Evolutionary conservation across 2,329 filamentous ascomycete genomes (phyloP).

Genomic region (Metarhizium rileyi): DNA sequence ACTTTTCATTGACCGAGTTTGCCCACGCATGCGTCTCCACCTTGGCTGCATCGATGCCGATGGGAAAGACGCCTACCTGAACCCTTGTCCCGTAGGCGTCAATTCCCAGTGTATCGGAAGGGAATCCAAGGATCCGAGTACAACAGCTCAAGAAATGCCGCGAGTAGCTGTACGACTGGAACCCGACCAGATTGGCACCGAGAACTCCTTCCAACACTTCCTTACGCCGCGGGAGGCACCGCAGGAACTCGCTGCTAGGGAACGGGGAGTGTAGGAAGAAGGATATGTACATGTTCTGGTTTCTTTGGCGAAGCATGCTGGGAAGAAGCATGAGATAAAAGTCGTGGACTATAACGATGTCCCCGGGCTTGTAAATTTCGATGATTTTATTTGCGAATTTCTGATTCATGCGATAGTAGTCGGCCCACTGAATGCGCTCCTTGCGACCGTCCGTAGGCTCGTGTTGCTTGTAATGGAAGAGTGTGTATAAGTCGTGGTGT

Average conservation of each 20-base stretch:
- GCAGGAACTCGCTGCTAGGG: slow-evolving; percentile 89
- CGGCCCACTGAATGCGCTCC: slow-evolving; percentile 76
- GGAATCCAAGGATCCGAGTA: slow-evolving; percentile 82
- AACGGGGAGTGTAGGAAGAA: slow-evolving; percentile 95
- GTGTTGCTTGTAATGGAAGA: slow-evolving; percentile 95
- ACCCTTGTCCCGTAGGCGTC: slow-evolving; percentile 84
- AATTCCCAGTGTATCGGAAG: slow-evolving; percentile 74
- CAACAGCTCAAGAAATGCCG: slow-evolving; percentile 93
- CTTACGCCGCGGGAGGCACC: slow-evolving; percentile 79
- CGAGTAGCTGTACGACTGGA: slow-evolving; percentile 92
- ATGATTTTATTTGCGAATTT: slow-evolving; percentile 85
- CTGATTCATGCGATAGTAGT: slow-evolving; percentile 89
- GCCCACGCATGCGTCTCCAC: slow-evolving; percentile 69
- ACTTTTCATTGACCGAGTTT: slow-evolving; percentile 59
- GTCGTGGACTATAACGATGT: slow-evolving; percentile 88
- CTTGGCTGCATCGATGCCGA: slow-evolving; percentile 81
- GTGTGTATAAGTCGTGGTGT: slow-evolving; percentile 81
- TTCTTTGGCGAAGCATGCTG: slow-evolving; percentile 73
- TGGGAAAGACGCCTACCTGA: slow-evolving; percentile 86
- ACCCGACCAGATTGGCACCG: slow-evolving; percentile 85
- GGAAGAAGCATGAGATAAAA: slow-evolving; percentile 89
- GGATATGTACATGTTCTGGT: slow-evolving; percentile 84
- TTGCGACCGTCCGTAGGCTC: slow-evolving; percentile 77
- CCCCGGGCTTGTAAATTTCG: slow-evolving; percentile 82
- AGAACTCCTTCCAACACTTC: slow-evolving; percentile 84